Base-by-base conservation (phyloP, 225 moss, liverwort and hornwort species). In the Climacium dendroides region DNA sequence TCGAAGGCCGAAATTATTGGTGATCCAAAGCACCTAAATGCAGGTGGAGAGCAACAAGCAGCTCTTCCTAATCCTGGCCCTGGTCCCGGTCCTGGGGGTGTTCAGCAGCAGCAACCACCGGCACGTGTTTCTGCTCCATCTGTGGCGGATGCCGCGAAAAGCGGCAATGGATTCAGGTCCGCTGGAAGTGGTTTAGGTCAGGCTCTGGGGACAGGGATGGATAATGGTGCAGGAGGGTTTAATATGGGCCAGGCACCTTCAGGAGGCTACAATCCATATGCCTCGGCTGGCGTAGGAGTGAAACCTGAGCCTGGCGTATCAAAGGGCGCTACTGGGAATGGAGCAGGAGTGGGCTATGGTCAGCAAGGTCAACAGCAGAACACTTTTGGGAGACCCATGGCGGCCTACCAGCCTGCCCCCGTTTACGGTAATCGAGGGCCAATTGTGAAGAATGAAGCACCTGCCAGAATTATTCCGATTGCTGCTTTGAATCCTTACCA, bases 401-500 rank as follows among this genome's bases (percentile, higher is more conserved):
- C 92, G 37, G 90, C 95, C 32, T 91, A 96, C 62, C 95, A 97
- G 88, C 97, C 98, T 47, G 90, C 96, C 73, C 88, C 98, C 13
- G 89, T 94, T 89, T 98, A 95, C 81, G 94, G 95, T 66, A 93
- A 93, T 82, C 87, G 93, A 87, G 94, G 94, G 81, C 94, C 94
- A 58, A 94, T 94, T 74, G 94, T 91, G 82, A 94, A 92, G 89
- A 94, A 94, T 79, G 94, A 94, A 90, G 94, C 94, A 45, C 94
- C 94, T 87, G 94, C 98, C 10, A 91, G 96, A 92, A 95, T 98
- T 87, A 92, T 98, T 87, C 98, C 98, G 26, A 98, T 98, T 77
- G 87, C 92, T 73, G 93, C 93, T 35, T 91, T 98, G 90, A 98
- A 97, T 93, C 98, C 98, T 52, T 98, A 98, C 79, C 98, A 98